Conservation (phyloP, 345 rosid species). For the Boechera stricta region DNA sequence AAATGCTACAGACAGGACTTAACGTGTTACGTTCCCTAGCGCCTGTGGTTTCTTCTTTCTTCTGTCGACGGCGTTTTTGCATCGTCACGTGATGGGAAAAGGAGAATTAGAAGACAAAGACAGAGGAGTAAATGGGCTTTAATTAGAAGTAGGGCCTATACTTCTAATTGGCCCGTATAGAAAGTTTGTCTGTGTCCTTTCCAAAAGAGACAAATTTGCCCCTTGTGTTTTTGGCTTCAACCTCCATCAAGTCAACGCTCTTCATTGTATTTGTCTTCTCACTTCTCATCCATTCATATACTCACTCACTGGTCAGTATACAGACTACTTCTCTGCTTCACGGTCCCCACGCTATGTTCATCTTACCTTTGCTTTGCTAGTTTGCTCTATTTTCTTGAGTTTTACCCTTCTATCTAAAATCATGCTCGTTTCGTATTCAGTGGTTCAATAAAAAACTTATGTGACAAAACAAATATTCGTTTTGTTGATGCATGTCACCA, state of each 20-base stretch:
- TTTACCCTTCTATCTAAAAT: not conserved
- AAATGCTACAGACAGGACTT: constrained; percentile 16
- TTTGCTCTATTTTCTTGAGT: not conserved
- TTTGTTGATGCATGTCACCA: not conserved
- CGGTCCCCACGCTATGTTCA: constrained; percentile 36
- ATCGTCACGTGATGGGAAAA: constrained; percentile 29
- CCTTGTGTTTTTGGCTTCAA: constrained; percentile 32
- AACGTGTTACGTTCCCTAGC: constrained; percentile 29
- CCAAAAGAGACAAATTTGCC: constrained; percentile 43
- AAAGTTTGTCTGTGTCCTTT: constrained; percentile 42
- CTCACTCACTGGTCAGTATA: constrained; percentile 5
- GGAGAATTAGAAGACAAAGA: constrained; percentile 32
- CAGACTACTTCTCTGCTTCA: constrained; percentile 18
- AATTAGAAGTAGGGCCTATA: constrained; percentile 39
- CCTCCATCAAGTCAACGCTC: constrained; percentile 40
- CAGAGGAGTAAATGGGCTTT: constrained; percentile 45
- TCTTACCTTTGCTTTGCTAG: constrained; percentile 8
- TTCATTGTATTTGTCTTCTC: constrained; percentile 13
- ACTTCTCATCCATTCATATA: not conserved
- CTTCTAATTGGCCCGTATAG: constrained; percentile 33
- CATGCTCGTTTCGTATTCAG: not conserved
- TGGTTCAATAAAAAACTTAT: not conserved
- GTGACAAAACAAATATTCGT: not conserved
- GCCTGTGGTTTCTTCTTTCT: not conserved
- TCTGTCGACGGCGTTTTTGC: constrained; percentile 25